Evolutionary conservation across 805 yeast species (phyloP), one percentile per base, ranked within the genome.

Genomic region (Pichia rugopelliculosa): DNA sequence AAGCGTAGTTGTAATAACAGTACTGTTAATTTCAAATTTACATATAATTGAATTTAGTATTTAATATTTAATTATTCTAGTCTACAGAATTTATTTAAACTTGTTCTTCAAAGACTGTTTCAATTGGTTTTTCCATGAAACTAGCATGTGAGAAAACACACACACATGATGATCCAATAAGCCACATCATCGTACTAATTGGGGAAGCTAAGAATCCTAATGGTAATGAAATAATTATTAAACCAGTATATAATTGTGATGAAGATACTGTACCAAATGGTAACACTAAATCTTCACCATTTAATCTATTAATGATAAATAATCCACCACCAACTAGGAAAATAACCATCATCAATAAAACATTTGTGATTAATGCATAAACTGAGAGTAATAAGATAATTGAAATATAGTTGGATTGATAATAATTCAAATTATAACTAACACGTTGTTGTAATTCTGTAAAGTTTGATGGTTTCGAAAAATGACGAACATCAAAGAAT

Each of bases 71-170:
- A 18, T 17, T 11, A 23, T 3, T 15, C 7, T 8, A 22, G 20
- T 18, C 22, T 26, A 30, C 38, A 30, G 8, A 30, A 6, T 17
- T 8, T n/a, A 20, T 24, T 49, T 59, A 72, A 53, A 72, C 76
- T 40, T 59, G 54, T 65, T 90, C 98, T 67, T 90, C 96, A 62
- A 93, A 93, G 20, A 93, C 97, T 34, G 95, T 85, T 73, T 93
- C 99, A 56, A 93, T 87, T 39, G 99, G 99, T 70, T 93, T 93
- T 65, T 93, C 99, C 84, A 93, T 78, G 55, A 93, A 75, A 15
- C 91, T 73, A 40, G 99, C 99, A 68, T 93, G 99, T 4, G 96
- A 79, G 48, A 90, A 72, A 37, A 93, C 90, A 44, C 84, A 68
- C 45, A 89, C 93, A 22, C 85, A 82, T 13, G 96, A 84, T 6